phyloP scores from a whole-genome alignment of 805 yeast genomes.

The Cephaloascus albidus region DNA sequence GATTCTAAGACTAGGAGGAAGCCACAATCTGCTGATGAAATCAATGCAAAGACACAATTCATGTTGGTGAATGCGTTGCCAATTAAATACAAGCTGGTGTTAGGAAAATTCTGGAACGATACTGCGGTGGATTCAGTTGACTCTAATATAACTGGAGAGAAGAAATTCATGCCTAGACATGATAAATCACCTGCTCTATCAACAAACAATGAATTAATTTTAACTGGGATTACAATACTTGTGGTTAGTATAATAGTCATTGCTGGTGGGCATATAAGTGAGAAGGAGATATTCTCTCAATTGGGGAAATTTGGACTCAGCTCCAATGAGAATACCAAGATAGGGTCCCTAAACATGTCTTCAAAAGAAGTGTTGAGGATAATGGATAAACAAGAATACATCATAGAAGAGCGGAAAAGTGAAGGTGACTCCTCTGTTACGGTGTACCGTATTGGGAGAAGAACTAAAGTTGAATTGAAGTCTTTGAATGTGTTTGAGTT shows the following conservation, averaged over 20 bases:
- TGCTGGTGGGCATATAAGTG: constrained; percentile 20
- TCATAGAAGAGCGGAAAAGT: neutral
- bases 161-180: constrained; percentile 10
- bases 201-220: constrained; percentile 16
- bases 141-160: neutral
- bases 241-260: constrained; percentile 19
- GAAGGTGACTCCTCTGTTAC: constrained; percentile 5
- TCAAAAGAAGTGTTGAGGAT: constrained; percentile 4
- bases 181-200: constrained; percentile 9
- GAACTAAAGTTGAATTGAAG: constrained; percentile 21
- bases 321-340: constrained; percentile 19
- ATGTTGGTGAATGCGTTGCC: constrained; percentile 13
- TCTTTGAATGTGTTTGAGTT: constrained; percentile 18
- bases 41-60: constrained; percentile 1
- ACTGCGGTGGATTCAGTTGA: neutral
- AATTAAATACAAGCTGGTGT: constrained; percentile 10
- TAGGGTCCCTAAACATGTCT: constrained; percentile 2
- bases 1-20: constrained; percentile 3
- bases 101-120: constrained; percentile 16
- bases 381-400: constrained; percentile 5
- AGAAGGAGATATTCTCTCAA: constrained; percentile 16
- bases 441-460: constrained; percentile 20
- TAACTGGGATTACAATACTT: constrained; percentile 19
- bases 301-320: constrained; percentile 5
- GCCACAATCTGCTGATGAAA: neutral